Evolutionary conservation across 306 rosid genomes (phyloP).

Genomic region (Vicia sativa): DNA sequence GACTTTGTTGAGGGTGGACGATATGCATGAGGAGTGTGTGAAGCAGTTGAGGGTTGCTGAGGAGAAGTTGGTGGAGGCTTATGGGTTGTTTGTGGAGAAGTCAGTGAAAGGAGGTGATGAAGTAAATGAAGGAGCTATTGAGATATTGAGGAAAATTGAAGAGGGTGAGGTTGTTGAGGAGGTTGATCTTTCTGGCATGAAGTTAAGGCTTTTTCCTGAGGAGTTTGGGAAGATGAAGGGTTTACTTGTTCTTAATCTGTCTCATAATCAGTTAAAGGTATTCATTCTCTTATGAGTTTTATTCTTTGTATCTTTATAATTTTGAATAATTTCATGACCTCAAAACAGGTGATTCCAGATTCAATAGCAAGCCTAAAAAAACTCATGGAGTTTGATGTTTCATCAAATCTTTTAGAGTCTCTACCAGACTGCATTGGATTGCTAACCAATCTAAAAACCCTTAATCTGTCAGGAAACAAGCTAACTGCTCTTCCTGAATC

Average conservation of each 20-base stretch:
- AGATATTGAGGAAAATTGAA: constrained; percentile 43
- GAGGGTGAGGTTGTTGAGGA: constrained; percentile 37
- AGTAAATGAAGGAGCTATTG: constrained; percentile 35
- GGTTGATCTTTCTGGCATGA: constrained; percentile 47
- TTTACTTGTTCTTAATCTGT: constrained; percentile 45
- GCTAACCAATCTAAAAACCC: constrained; percentile 49
- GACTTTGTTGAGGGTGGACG: constrained; percentile 44
- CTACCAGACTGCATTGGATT: constrained; percentile 51
- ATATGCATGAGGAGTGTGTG: constrained; percentile 47
- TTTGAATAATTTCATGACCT: constrained; percentile 24
- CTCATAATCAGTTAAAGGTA: constrained; percentile 52
- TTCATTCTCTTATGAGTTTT: not conserved
- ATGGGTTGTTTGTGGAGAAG: constrained; percentile 30
- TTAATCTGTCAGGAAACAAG: constrained; percentile 53
- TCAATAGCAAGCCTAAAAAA: constrained; percentile 48
- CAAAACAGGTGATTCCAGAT: constrained; percentile 57
- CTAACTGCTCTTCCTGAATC: constrained; percentile 52
- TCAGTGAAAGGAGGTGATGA: constrained; percentile 20
- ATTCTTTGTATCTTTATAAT: constrained; percentile 19
- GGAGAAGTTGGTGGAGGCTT: constrained; percentile 41
- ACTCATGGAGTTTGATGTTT: constrained; percentile 55
- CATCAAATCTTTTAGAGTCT: constrained; percentile 49
- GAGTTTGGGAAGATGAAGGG: constrained; percentile 46
- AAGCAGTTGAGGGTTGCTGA: constrained; percentile 40
- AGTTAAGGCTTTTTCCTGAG: constrained; percentile 53